Conservation (phyloP, 1,284 basidiomycete species). For the Boletus subluridellus region DNA sequence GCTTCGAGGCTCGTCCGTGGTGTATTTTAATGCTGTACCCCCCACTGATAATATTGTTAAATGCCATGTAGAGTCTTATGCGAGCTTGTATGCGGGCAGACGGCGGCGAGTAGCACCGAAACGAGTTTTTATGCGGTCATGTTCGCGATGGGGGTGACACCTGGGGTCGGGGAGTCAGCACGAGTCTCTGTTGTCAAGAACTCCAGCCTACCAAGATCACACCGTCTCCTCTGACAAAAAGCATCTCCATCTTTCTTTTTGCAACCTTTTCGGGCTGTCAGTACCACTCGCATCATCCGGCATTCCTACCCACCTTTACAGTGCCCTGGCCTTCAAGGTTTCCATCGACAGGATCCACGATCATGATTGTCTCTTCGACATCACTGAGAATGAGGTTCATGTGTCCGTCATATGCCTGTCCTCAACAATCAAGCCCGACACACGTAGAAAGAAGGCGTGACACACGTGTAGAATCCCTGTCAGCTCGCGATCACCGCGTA, state of each 20-base stretch:
- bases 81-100: slow-evolving; percentile 23
- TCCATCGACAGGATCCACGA: slow-evolving; percentile 72
- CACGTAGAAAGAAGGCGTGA: slow-evolving; percentile 15
- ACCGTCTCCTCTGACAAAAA: slow-evolving; percentile 95
- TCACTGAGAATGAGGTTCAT: slow-evolving; percentile 99
- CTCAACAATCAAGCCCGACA: slow-evolving; percentile 15
- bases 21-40: slow-evolving; percentile 6
- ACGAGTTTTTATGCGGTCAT: slow-evolving; percentile 30
- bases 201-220: slow-evolving; percentile 74
- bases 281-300: neutral
- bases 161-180: slow-evolving; percentile 36
- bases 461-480: slow-evolving; percentile 91
- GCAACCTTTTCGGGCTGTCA: slow-evolving; percentile 63
- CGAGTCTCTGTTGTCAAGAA: neutral
- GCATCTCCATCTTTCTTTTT: slow-evolving; percentile 94
- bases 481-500: slow-evolving; percentile 92
- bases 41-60: slow-evolving; percentile 9
- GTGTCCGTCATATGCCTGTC: slow-evolving; percentile 96
- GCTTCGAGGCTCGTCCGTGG: slow-evolving; percentile 6
- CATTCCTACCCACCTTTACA: slow-evolving; percentile 51
- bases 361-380: slow-evolving; percentile 94
- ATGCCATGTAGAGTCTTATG: slow-evolving; percentile 6
- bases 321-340: slow-evolving; percentile 48
- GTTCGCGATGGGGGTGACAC: slow-evolving; percentile 73
- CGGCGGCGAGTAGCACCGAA: neutral